Evolutionary conservation across 768 basidiomycete genomes (phyloP).

Genomic region (Dentipellis sp.): DNA sequence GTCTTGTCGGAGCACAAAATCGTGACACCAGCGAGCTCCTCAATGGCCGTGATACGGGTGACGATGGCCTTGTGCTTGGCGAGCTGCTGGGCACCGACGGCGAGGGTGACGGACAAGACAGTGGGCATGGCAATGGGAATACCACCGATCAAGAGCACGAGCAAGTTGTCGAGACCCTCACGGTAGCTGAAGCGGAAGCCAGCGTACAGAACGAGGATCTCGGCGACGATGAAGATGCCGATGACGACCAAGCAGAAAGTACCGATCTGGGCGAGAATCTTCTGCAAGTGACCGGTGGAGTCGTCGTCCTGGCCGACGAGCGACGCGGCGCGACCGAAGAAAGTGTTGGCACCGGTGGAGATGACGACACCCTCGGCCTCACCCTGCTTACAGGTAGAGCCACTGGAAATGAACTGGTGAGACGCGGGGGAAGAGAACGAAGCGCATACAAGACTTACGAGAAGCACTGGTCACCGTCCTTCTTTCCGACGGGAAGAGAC

Average conservation of each 20-base stretch:
- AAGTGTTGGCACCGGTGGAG: constrained; percentile 95
- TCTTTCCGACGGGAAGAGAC: constrained; percentile 89
- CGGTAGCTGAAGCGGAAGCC: constrained; percentile 88
- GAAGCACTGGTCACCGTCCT: constrained; percentile 93
- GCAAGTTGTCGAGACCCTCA: constrained; percentile 92
- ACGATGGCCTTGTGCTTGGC: constrained; percentile 99
- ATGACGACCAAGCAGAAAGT: constrained; percentile 96
- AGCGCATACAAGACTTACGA: constrained; percentile 51
- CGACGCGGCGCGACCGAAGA: constrained; percentile 98
- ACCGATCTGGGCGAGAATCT: constrained; percentile 96
- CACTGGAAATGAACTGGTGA: constrained; percentile 33
- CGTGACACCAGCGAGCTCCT: constrained; percentile 96
- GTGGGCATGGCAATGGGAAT: constrained; percentile 99
- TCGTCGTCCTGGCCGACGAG: constrained; percentile 98
- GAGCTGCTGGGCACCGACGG: constrained; percentile 97
- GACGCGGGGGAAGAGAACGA: constrained; percentile 1
- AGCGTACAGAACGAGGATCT: constrained; percentile 90
- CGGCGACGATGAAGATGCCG: constrained; percentile 90
- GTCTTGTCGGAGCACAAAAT: constrained; percentile 99
- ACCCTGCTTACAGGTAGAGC: constrained; percentile 98
- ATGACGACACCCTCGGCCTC: constrained; percentile 99
- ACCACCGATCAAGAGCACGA: constrained; percentile 98
- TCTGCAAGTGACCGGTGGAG: constrained; percentile 96
- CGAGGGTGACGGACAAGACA: constrained; percentile 94
- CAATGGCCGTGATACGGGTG: constrained; percentile 98